These are phyloP conservation scores for Cyathus striatus DNA, from an alignment of 768 basidiomycete species.

Conservation along the genomic window DNA sequence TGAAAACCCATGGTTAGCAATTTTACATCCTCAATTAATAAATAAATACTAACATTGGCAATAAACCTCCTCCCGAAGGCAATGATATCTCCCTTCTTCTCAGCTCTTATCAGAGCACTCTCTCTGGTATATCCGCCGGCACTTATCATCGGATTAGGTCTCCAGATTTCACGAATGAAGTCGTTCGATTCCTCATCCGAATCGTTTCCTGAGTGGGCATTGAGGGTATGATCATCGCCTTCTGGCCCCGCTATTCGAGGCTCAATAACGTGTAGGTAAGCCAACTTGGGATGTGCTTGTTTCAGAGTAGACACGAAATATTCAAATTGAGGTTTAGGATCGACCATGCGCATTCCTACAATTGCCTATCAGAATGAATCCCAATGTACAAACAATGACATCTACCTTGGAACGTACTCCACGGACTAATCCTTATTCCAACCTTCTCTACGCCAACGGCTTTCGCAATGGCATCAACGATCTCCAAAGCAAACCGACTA, in stretches of 20 bases:
- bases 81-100: neutral
- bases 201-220: neutral
- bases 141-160: neutral
- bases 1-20: neutral
- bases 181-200: neutral
- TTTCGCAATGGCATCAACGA: constrained; percentile 45
- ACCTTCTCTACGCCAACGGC: constrained; percentile 47
- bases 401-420: constrained; percentile 36
- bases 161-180: neutral
- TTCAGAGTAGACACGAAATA: constrained; percentile 29
- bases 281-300: constrained; percentile 25
- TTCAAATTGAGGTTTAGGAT: constrained; percentile 34
- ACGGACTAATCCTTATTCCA: constrained; percentile 55
- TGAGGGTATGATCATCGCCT: neutral
- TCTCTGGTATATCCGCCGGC: neutral
- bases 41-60: neutral
- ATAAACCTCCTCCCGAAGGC: neutral
- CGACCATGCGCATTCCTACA: constrained; percentile 29
- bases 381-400: too few relatives aligned
- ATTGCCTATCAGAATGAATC: too few relatives aligned
- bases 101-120: neutral
- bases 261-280: constrained; percentile 36
- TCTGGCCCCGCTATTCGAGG: constrained; percentile 5
- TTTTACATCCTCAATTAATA: neutral
- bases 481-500: constrained; percentile 48